These are phyloP conservation scores for Biscogniauxia sp. DNA, from an alignment of 2,329 filamentous ascomycete genomes.

Conservation along the genomic window DNA sequence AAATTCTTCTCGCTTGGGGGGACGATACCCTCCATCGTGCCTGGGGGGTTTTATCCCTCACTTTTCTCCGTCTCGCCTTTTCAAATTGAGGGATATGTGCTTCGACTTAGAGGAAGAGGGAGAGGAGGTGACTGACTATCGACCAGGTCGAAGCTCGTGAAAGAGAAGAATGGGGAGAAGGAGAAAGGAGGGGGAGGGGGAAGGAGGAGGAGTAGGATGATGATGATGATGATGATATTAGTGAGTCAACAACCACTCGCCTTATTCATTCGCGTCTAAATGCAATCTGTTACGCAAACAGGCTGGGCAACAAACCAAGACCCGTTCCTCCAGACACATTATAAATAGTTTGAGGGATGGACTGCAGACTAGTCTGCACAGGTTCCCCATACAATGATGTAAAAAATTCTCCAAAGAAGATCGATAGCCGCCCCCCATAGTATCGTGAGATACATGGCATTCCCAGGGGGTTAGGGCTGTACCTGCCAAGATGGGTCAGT, in stretches of 20 bases:
- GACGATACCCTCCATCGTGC: neutral
- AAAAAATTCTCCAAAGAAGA: neutral
- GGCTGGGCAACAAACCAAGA: too few relatives aligned
- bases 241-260: neutral
- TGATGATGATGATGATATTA: too few relatives aligned
- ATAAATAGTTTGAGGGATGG: neutral
- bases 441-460: neutral
- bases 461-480: neutral
- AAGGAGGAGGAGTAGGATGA: too few relatives aligned
- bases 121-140: neutral
- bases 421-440: neutral
- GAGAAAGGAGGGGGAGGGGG: neutral
- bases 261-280: neutral
- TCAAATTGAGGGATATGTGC: neutral
- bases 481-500: neutral
- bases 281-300: neutral
- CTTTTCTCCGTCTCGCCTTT: neutral
- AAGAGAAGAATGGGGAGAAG: too few relatives aligned
- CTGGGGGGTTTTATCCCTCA: neutral
- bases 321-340: neutral
- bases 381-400: neutral
- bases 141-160: neutral
- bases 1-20: constrained; percentile 11
- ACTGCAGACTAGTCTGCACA: neutral
- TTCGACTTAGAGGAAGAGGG: too few relatives aligned